These are phyloP conservation scores for Syncephalastrum monosporum DNA, from an alignment of 371 early-diverging fungal species.

Conservation along the genomic window DNA sequence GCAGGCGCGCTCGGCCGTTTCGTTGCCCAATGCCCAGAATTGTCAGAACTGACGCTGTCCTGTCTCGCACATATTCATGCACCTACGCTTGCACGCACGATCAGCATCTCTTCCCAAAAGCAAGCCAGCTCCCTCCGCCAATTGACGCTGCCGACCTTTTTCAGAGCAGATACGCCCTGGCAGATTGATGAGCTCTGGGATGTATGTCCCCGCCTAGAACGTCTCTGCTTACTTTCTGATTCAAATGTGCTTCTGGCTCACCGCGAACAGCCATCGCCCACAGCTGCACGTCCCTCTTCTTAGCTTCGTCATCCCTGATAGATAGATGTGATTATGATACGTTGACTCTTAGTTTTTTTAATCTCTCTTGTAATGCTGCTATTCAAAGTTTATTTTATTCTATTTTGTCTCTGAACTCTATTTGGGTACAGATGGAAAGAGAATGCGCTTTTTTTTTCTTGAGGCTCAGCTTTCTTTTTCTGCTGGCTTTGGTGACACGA, in stretches of 20 bases:
- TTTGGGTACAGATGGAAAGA: too few relatives aligned
- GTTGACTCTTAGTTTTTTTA: too few relatives aligned
- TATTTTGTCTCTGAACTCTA: too few relatives aligned
- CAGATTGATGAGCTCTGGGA: conserved; percentile 23
- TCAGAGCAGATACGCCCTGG: background rate
- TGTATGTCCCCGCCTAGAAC: conserved; percentile 19
- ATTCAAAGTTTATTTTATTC: too few relatives aligned
- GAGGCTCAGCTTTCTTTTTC: too few relatives aligned
- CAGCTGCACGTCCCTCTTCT: too few relatives aligned
- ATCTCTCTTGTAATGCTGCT: too few relatives aligned
- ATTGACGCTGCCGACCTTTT: conserved; percentile 12
- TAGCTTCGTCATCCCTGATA: too few relatives aligned
- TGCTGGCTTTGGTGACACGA: too few relatives aligned
- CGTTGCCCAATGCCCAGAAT: conserved; percentile 21
- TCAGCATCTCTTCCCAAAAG: too few relatives aligned
- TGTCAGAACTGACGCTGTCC: conserved; percentile 18
- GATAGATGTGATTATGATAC: too few relatives aligned
- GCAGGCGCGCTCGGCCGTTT: conserved; percentile 24
- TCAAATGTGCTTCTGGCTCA: conserved; percentile 4
- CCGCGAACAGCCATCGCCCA: background rate
- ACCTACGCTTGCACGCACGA: conserved; percentile 15
- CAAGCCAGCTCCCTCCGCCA: background rate
- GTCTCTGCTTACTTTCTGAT: conserved; percentile 21
- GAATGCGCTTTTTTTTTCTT: too few relatives aligned
- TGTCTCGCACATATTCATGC: conserved; percentile 33